Percentiles rank a stretch among this genome's conserved stretches.
phyloP scores from a whole-genome alignment of 2,329 filamentous ascomycete species.

The Talaromyces sp. region DNA sequence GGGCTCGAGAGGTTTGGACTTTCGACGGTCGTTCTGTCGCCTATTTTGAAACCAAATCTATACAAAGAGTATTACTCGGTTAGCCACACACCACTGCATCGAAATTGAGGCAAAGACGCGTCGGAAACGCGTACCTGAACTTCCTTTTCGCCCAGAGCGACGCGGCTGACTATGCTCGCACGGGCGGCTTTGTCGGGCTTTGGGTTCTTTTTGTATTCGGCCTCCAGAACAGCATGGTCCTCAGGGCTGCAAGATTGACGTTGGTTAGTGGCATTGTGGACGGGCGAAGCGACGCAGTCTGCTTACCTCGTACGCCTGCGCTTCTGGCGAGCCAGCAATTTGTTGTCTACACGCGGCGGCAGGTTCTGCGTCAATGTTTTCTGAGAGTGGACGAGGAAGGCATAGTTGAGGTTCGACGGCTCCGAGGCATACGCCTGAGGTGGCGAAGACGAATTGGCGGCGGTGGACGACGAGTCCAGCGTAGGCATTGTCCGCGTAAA shows the following conservation, averaged over 20 bases:
- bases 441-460: constrained; percentile 29
- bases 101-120: not conserved
- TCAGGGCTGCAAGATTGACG: constrained; percentile 57
- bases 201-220: constrained; percentile 75
- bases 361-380: constrained; percentile 52
- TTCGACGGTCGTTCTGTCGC: constrained; percentile 85
- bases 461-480: constrained; percentile 24
- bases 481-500: constrained; percentile 28
- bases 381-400: constrained; percentile 58
- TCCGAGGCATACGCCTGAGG: constrained; percentile 26
- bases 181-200: constrained; percentile 90
- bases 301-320: constrained; percentile 57
- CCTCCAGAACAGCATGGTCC: constrained; percentile 83
- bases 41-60: constrained; percentile 98
- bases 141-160: constrained; percentile 89
- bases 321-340: constrained; percentile 56
- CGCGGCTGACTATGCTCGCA: constrained; percentile 74
- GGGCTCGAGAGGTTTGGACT: constrained; percentile 74
- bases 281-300: not conserved
- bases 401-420: constrained; percentile 38
- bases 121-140: constrained; percentile 68
- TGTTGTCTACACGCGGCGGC: constrained; percentile 55
- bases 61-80: not conserved
- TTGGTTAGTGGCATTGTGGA: constrained; percentile 5
- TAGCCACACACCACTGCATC: not conserved